phyloP scores from a whole-genome alignment of 306 rosid species.

The Geum urbanum region DNA sequence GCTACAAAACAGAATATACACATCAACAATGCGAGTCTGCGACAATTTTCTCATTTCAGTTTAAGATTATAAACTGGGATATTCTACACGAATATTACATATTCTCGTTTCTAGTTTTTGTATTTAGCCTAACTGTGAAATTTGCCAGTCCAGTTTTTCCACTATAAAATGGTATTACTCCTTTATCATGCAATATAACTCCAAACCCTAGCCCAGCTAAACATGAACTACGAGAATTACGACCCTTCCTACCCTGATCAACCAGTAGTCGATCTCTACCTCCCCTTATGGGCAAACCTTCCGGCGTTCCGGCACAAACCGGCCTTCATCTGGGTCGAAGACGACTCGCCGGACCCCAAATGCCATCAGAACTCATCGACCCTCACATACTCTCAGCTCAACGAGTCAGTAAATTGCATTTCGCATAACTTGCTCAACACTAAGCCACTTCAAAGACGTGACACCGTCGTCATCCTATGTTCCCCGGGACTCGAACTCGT shows the following conservation, averaged over 20 bases:
- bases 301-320: conserved; percentile 62
- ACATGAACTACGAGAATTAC: conserved; percentile 63
- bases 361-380: background rate
- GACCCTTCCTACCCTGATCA: conserved; percentile 81
- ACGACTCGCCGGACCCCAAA: conserved; percentile 1
- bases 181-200: background rate
- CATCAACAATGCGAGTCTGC: conserved; percentile 3
- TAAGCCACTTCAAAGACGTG: conserved; percentile 38
- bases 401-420: conserved; percentile 39
- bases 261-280: conserved; percentile 73
- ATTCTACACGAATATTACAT: conserved; percentile 43
- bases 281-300: conserved; percentile 60
- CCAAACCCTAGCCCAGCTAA: background rate
- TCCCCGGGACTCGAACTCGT: conserved; percentile 65
- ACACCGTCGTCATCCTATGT: conserved; percentile 53
- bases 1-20: background rate
- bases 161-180: conserved; percentile 31
- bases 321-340: conserved; percentile 69
- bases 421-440: conserved; percentile 34
- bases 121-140: background rate
- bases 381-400: conserved; percentile 58
- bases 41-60: background rate
- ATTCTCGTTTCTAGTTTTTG: conserved; percentile 29
- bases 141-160: background rate
- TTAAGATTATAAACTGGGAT: conserved; percentile 31